Evolutionary conservation across 1,139 yeast species (phyloP), one percentile per base, ranked within the genome.

Genomic region (Maudiozyma humilis): DNA sequence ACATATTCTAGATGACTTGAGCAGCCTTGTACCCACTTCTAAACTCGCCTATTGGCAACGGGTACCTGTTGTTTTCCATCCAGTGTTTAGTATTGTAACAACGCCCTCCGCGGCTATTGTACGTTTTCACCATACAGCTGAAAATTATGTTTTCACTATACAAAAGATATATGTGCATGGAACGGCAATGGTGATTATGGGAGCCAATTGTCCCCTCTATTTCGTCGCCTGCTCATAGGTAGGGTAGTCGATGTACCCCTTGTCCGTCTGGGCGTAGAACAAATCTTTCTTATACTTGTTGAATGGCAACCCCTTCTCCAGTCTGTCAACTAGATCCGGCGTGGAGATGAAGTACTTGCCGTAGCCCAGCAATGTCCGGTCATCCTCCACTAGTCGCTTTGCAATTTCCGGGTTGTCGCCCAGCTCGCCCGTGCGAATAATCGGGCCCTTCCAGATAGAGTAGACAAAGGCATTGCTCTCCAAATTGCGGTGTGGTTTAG

Each of bases 371-470:
- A 34, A 10, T 6, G 36, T 34, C 7, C 36, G 36, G 19, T 14
- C 13, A 34, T 34, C 12, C 13, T 34, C 10, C 19, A 34, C 17
- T 17, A 34, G 8, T 14, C 19, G 12, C 8, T 18, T 14, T n/a
- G 18, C 23, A n/a, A 14, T 10, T 4, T 18, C n/a, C 1, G 36
- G 23, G 12, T 34, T n/a, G 1, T 13, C 15, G 4, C 15, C 36
- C 12, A 34, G 15, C 8, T 34, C 36, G 2, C 36, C 36, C 8
- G 36, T 34, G n/a, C 36, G 19, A 15, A 34, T 34, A 18, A 34
- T 16, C 3, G 36, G 36, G 8, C 36, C 36, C 25, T 34, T 34
- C 36, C 36, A 34, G n/a, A 34, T 34, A 10, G 36, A 34, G 19
- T 34, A 34, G 2, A 34, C 18, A 15, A 34, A 34, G 4, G 17